Conservation (phyloP, 495 filamentous ascomycete genomes). For the Talaromyces liani region DNA sequence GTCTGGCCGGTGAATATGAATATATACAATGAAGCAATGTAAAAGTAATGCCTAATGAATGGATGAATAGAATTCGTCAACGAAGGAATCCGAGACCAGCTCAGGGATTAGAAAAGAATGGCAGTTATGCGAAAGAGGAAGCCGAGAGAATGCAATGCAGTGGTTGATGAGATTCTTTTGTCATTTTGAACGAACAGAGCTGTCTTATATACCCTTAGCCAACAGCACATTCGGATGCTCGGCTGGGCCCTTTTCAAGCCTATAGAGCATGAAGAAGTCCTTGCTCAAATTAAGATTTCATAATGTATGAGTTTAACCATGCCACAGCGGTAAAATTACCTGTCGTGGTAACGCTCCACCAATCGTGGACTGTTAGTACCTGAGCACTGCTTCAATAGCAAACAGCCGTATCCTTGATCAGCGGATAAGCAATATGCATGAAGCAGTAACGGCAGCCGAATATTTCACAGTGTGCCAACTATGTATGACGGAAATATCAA, state of each 20-base stretch:
- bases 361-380: background rate
- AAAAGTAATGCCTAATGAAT: background rate
- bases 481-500: background rate
- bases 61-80: background rate
- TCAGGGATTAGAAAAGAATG: background rate
- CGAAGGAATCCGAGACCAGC: conserved; percentile 1
- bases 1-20: background rate
- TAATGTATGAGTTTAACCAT: background rate
- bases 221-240: background rate
- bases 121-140: background rate
- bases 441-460: background rate
- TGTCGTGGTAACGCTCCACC: background rate
- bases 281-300: background rate
- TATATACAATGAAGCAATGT: background rate
- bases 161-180: background rate
- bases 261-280: background rate
- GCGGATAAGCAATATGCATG: background rate
- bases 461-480: background rate
- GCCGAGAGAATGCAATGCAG: background rate
- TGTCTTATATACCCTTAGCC: background rate
- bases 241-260: background rate
- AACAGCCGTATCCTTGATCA: background rate
- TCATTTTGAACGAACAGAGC: background rate
- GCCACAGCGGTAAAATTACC: background rate
- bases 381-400: background rate